Evolutionary conservation across 164 flowering plant genomes (phyloP), one percentile per base, ranked within the genome.

Genomic region (Macadamia integrifolia): DNA sequence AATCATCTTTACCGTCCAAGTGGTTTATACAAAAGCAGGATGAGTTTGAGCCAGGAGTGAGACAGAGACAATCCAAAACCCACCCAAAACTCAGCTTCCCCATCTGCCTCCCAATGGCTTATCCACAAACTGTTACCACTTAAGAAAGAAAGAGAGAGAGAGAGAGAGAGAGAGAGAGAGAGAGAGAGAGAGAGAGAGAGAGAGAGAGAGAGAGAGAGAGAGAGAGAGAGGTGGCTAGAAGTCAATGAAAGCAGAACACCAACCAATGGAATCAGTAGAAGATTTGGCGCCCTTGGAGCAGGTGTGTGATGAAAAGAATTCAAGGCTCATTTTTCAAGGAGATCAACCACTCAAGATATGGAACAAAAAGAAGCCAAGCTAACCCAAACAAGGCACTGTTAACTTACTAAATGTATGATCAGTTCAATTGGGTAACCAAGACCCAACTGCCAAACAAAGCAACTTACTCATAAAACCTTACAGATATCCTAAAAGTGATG

Each of bases 1-100:
- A 58, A 56, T 50, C 73, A 65, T 63, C 70, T 29, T 73, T 61
- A 17, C 10, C 35, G 65, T 79, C 80, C 48, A 71, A 62, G 14
- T 80, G 66, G 56, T 75, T 85, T 30, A 80, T 65, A 78, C 91
- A 88, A 74, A 92, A 81, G 75, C 92, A 88, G 69, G 88, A 66
- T 6, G 66, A 77, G 62, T 73, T 75, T 68, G 88, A 71, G 28
- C 73, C 81, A 66, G 86, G 40, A 58, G 83, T 73, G 65, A 85
- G 72, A 76, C 86, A 77, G 15, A 90, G 72, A 64, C 82, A 74
- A 60, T 85, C 88, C 58, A 89, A 74, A 56, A 85, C 76, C 75
- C 77, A 86, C 48, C 92, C 83, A 61, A 88, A 63, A 55, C 82
- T 82, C 42, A 86, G 75, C 80, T 78, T 89, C 75, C 86, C 85